phyloP scores from a whole-genome alignment of 331 rosid genomes.

The Malus hybrid region DNA sequence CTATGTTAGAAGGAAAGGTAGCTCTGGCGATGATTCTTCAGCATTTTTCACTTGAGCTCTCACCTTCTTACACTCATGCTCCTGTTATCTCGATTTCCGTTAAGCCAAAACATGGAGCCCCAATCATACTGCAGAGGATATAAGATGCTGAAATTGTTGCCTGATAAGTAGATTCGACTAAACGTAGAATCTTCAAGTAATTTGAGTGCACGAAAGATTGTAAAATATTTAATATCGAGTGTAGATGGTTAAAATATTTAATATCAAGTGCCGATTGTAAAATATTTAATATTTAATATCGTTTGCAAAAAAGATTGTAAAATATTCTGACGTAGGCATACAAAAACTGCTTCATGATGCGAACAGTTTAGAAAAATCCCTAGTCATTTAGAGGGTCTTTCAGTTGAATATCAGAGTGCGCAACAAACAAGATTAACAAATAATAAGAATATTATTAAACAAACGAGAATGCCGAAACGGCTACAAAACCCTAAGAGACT shows the following conservation, averaged over 20 bases:
- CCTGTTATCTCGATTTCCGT: slow-evolving; percentile 13
- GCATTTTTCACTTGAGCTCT: slow-evolving; percentile 33
- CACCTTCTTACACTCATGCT: slow-evolving; percentile 44
- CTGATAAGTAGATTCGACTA: background rate
- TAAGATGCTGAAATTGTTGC: background rate
- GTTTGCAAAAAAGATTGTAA: too few relatives aligned
- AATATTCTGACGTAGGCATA: too few relatives aligned
- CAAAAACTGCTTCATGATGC: too few relatives aligned
- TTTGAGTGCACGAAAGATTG: background rate
- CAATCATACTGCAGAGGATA: slow-evolving; percentile 20
- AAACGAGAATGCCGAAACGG: too few relatives aligned
- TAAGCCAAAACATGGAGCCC: slow-evolving; percentile 40
- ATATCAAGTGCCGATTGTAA: too few relatives aligned
- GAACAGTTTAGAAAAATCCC: too few relatives aligned
- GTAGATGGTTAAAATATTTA: background rate
- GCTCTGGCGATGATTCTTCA: slow-evolving; percentile 34
- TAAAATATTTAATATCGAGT: background rate
- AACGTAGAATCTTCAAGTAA: background rate
- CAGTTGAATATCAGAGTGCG: too few relatives aligned
- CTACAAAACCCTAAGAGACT: too few relatives aligned
- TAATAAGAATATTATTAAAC: too few relatives aligned
- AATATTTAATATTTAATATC: too few relatives aligned
- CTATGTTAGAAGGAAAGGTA: slow-evolving; percentile 35
- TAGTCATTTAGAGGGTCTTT: too few relatives aligned
- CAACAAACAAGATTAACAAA: too few relatives aligned